Evolutionary conservation across 768 basidiomycete genomes (phyloP), one percentile per base, ranked within the genome.

Genomic region (Psilocybe subaeruginosa): DNA sequence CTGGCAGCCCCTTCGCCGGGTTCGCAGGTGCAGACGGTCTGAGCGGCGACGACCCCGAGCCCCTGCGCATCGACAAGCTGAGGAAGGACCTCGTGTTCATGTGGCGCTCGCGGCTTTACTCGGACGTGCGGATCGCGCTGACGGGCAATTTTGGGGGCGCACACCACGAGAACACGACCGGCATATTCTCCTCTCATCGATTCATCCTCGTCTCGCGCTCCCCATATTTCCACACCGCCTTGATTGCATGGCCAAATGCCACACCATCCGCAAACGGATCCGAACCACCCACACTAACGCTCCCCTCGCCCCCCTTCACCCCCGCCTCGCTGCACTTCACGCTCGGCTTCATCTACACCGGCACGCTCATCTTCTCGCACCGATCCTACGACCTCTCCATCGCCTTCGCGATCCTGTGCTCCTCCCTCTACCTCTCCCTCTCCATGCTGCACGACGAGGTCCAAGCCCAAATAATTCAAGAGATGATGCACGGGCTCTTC

Each of bases 21-120:
- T 35, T 1, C 33, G 33, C 33, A 35, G 9, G 9, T 3, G 33
- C 7, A 9, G 9, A 7, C 9, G 33, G 55, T 1, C 9, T 37
- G 17, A 61, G 48, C n/a, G 59, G 30, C 48, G 66, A 68, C n/a
- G 66, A 69, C 30, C 66, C 65, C 33, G 77, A 80, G 55, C 71
- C 84, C 46, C 77, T 83, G 49, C 78, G 93, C 11, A 77, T 92
- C 43, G 93, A 94, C 73, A 93, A 95, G 76, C 85, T 97, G 8
- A 86, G 93, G 62, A 93, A 94, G 75, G 97, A 98, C 70, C 82
- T 97, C 30, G 92, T 96, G 23, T 97, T 90, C 79, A 97, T 95
- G 94, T 98, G 96, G 97, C 80, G 96, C 31, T 92, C 91, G 12
- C 87, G 95, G 53, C 86, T 99, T n/a, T 98, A 95, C 72, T 93